Evolutionary conservation across 2,329 filamentous ascomycete genomes (phyloP).

Genomic region (Aspergillus quadricinctus): DNA sequence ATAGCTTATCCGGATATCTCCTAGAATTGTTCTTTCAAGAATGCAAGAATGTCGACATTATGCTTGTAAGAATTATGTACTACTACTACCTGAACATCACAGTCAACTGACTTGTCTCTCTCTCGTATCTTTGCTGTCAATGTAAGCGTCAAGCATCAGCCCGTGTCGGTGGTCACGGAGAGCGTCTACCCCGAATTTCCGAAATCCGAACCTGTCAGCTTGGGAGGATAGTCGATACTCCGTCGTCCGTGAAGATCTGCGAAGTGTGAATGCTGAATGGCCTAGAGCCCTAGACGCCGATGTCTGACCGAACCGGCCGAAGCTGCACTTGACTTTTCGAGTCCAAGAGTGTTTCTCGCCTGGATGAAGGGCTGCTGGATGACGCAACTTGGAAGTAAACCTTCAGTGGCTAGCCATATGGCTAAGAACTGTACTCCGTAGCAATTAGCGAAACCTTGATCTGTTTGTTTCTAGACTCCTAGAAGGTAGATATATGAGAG

Average conservation of each 20-base stretch:
- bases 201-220: background rate
- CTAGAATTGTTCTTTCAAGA: background rate
- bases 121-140: too few species aligned
- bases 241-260: background rate
- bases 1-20: too few species aligned
- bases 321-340: too few species aligned
- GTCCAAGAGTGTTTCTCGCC: background rate
- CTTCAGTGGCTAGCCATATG: background rate
- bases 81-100: too few species aligned
- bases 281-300: background rate
- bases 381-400: background rate
- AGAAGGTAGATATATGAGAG: too few species aligned
- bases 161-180: constrained; percentile 12
- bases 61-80: too few species aligned
- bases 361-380: background rate
- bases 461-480: background rate
- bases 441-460: background rate
- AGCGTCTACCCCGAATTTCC: constrained; percentile 3
- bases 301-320: too few species aligned
- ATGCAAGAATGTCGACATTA: background rate
- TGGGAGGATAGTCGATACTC: background rate
- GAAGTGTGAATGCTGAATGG: background rate
- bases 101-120: too few species aligned
- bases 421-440: background rate
- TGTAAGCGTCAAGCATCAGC: background rate